Percentiles rank a stretch among this genome's conserved stretches.
phyloP scores from a whole-genome alignment of 192 early-diverging fungal genomes.

The Cladochytrium replicatum region DNA sequence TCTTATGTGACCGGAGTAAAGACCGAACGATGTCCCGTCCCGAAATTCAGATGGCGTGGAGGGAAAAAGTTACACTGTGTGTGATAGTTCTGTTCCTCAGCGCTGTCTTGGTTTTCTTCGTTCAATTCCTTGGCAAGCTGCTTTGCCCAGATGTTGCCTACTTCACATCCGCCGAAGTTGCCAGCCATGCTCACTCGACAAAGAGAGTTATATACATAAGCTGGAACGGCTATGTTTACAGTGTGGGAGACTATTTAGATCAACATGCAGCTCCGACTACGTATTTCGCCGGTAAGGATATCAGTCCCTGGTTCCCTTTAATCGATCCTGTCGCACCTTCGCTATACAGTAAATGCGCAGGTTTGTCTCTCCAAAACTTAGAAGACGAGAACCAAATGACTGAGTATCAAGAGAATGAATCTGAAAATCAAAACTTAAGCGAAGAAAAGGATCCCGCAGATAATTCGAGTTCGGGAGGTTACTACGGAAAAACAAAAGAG shows the following conservation, averaged over 20 bases:
- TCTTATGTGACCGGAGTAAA: slow-evolving; percentile 65
- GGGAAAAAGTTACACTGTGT: slow-evolving; percentile 92
- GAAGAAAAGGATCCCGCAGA: too few relatives aligned
- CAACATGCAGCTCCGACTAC: slow-evolving; percentile 19
- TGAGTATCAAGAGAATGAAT: too few relatives aligned
- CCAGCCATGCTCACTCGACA: background rate
- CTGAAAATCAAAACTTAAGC: too few relatives aligned
- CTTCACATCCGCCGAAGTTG: slow-evolving; percentile 20
- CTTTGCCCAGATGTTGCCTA: slow-evolving; percentile 31
- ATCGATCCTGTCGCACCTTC: slow-evolving; percentile 15
- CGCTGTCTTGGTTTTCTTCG: slow-evolving; percentile 71
- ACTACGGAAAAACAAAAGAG: too few relatives aligned
- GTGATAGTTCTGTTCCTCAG: slow-evolving; percentile 73
- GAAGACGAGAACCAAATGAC: too few relatives aligned
- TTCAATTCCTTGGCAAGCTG: slow-evolving; percentile 40
- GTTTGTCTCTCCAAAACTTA: too few relatives aligned
- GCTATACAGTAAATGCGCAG: too few relatives aligned
- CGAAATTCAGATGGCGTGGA: slow-evolving; percentile 88
- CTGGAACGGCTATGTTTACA: slow-evolving; percentile 40
- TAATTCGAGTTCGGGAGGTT: too few relatives aligned
- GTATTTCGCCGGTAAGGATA: slow-evolving; percentile 22
- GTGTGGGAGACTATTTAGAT: slow-evolving; percentile 16
- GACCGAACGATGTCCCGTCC: slow-evolving; percentile 47
- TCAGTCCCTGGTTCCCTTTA: slow-evolving; percentile 25
- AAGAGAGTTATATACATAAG: slow-evolving; percentile 14